Evolutionary conservation across 2,329 filamentous ascomycete genomes (phyloP), one percentile per base, ranked within the genome.

Genomic region (Didymella exigua): DNA sequence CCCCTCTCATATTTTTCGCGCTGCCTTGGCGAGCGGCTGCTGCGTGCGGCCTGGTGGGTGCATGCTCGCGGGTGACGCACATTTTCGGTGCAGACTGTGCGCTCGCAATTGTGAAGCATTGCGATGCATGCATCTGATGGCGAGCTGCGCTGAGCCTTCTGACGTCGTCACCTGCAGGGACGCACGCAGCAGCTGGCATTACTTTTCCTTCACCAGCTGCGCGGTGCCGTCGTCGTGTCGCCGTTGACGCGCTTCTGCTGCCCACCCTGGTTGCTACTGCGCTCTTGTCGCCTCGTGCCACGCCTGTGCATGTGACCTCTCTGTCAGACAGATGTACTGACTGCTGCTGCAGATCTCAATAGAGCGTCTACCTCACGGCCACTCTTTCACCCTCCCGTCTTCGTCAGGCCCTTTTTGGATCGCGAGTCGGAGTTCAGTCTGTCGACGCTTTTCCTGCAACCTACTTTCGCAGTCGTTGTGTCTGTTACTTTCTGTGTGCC

Each of bases 401-500:
- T 49, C 54, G 43, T 40, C 48, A 52, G 40, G 52, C 52, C 45
- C 50, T 61, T 58, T 61, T 60, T 61, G 63, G 65, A 62, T 65
- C 66, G 65, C 65, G 54, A 59, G 49, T 65, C 65, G 66, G 71
- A 66, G 63, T 72, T 72, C 33, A 34, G 34, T 50, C 65, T 63
- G 61, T 69, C 68, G 65, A 71, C 65, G 63, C 65, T 58, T 69
- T 66, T 60, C 62, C 59, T 60, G 55, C 65, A 66, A 70, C 67
- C 63, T 65, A 65, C 47, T 47, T 50, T 40, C 47, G 47, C 59
- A 50, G 54, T 62, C 49, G 56, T 61, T 59, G 60, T 62, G 63
- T 62, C 60, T 64, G 63, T 63, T 55, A 57, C 59, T 43, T 51
- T 47, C 56, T 40, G 38, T 55, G 56, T 60, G 49, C 59, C 43